phyloP scores from a whole-genome alignment of 371 early-diverging fungal species.

The Mucor racemosus region DNA sequence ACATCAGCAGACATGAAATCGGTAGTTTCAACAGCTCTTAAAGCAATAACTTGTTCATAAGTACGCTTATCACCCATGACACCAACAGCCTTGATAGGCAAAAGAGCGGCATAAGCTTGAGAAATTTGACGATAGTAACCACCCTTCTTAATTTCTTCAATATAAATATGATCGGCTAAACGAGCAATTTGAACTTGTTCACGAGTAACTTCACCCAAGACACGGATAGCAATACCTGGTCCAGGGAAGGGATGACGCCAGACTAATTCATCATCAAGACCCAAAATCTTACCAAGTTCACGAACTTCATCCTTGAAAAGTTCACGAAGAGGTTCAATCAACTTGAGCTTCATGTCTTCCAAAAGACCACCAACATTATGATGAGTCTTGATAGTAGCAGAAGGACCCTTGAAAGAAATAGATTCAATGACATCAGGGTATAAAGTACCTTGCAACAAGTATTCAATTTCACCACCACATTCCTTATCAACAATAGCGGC shows the following conservation, averaged over 20 bases:
- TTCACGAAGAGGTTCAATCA: constrained; percentile 97
- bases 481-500: constrained; percentile 86
- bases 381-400: constrained; percentile 98
- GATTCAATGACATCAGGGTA: constrained; percentile 99
- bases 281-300: constrained; percentile 85
- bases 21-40: constrained; percentile 94
- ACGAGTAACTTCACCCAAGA: constrained; percentile 93
- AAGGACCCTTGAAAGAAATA: constrained; percentile 98
- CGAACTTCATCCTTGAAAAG: constrained; percentile 99
- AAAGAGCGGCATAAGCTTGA: constrained; percentile 95
- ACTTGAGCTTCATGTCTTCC: constrained; percentile 95
- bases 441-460: constrained; percentile 95
- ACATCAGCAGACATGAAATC: constrained; percentile 99
- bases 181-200: constrained; percentile 93
- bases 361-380: constrained; percentile 98
- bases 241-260: constrained; percentile 99
- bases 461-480: constrained; percentile 82
- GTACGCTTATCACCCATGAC: constrained; percentile 99
- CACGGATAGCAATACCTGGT: constrained; percentile 97
- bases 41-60: constrained; percentile 97
- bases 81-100: constrained; percentile 95
- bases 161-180: constrained; percentile 94
- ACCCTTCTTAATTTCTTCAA: constrained; percentile 97
- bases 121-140: constrained; percentile 95
- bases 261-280: constrained; percentile 91